Evolutionary conservation across 2,329 filamentous ascomycete genomes (phyloP).

Genomic region (Trichothecium roseum): DNA sequence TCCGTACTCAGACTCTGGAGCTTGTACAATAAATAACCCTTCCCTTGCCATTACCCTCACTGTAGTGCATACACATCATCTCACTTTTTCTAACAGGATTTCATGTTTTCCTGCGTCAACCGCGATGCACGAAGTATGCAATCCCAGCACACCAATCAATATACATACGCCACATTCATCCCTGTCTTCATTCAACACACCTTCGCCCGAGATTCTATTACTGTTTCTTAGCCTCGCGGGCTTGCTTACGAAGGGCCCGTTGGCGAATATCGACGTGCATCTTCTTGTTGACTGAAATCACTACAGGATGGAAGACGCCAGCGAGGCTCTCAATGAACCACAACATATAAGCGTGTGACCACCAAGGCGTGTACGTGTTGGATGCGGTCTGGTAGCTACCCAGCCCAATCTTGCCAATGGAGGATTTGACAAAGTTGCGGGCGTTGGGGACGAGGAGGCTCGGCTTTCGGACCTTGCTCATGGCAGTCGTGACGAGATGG

Average conservation of each 20-base stretch:
- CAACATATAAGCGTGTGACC: constrained; percentile 82
- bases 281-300: constrained; percentile 40
- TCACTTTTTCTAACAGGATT: too few relatives aligned
- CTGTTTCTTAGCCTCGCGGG: constrained; percentile 67
- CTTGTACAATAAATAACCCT: too few relatives aligned
- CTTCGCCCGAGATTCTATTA: constrained; percentile 13
- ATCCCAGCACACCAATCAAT: too few relatives aligned
- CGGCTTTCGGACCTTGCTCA: constrained; percentile 86
- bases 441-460: constrained; percentile 72
- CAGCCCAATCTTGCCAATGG: constrained; percentile 71
- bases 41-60: too few relatives aligned
- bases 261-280: constrained; percentile 80
- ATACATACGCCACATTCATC: not conserved
- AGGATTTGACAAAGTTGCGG: constrained; percentile 68
- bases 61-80: too few relatives aligned
- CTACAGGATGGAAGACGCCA: constrained; percentile 36
- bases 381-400: constrained; percentile 70
- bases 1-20: too few relatives aligned
- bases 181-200: not conserved
- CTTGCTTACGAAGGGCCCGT: constrained; percentile 73
- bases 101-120: too few relatives aligned
- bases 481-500: constrained; percentile 89
- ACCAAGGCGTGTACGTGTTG: constrained; percentile 84
- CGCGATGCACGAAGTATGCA: too few relatives aligned
- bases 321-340: constrained; percentile 61